Evolutionary conservation across 129 eudicot genomes (phyloP), one percentile per base, ranked within the genome.

Genomic region (Artemisia tridentata): DNA sequence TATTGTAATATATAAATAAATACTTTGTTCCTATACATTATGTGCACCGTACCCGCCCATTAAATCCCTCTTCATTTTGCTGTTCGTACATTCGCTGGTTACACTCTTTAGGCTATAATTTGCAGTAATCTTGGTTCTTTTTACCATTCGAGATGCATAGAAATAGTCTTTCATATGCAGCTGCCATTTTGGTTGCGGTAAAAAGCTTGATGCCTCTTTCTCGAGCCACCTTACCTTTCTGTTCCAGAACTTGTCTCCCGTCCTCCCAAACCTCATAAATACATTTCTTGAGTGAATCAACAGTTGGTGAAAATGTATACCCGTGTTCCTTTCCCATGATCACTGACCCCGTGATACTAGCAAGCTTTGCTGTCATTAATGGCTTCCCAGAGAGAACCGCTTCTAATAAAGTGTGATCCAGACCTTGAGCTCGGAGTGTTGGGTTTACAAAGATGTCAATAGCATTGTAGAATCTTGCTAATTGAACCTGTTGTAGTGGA

Each of bases 121-220:
- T 82, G 48, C 96, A 89, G 45, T 72, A 80, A 62, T 82, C 81
- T 4, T 73, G 60, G 16, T 51, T 50, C 16, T 58, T 66, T 55
- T 79, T 51, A 17, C 78, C 64, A 19, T 61, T 63, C 50, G 96
- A 78, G 63, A 89, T 78, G 79, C 96, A 89, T 70, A 86, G 80
- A 78, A 89, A 89, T 12, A 89, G 67, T 74, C 88, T 82, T 61
- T 89, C 96, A 72, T 89, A 89, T 13, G 92, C 91, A 43, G 82
- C 83, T 27, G 83, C 92, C 96, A 89, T 89, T 78, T 89, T 89
- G 38, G 88, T 80, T 57, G 96, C 96, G 55, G 90, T 84, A 62
- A 89, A 89, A 70, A 89, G 70, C 74, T 71, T 73, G 72, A 86
- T 63, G 16, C 92, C 88, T 65, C 96, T 82, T 71, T 89, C 79